Evolutionary conservation across 805 yeast species (phyloP), one percentile per base, ranked within the genome.

Genomic region (Kregervanrija delftensis): DNA sequence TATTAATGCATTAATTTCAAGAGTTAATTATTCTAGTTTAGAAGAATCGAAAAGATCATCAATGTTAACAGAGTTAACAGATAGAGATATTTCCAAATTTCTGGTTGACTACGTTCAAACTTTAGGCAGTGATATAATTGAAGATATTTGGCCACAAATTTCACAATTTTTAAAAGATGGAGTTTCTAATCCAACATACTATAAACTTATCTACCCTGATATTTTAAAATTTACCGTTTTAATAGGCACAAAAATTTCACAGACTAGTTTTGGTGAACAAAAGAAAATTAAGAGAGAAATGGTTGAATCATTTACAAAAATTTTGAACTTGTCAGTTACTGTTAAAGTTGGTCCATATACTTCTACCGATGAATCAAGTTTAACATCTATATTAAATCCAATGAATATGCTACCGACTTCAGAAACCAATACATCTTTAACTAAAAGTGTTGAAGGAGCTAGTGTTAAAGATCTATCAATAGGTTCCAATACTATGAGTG

Each of bases 71-170:
- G 67, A 68, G 9, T 58, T 83, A 3, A 56, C 70, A 5, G 79
- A 72, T 8, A 61, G 57, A 33, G 69, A 66, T 8, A 54, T 83
- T 11, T 66, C 79, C 2, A 53, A 55, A 1, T 85, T 86, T 56
- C 61, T 89, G 46, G 69, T 79, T 8, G 67, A 65, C 0, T 93
- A 91, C 59, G 65, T 83, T 16, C 65, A 65, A 5, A 73, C 89
- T 0, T 65, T 90, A 35, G n/a, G 39, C 11, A 74, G 73, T 49
- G 95, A 88, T 53, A 79, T 86, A 0, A 67, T 88, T 40, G 89
- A 84, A 47, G 98, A 91, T 46, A 73, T 89, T 14, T 91, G 89
- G 81, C 60, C 61, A 9, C 75, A 73, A 16, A 66, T 82, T 32
- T 65, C 77, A 22, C 59, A 60, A 2, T 89, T 86, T 51, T 67